Evolutionary conservation across 1,139 yeast genomes (phyloP).

Genomic region (Geotrichum candidum): DNA sequence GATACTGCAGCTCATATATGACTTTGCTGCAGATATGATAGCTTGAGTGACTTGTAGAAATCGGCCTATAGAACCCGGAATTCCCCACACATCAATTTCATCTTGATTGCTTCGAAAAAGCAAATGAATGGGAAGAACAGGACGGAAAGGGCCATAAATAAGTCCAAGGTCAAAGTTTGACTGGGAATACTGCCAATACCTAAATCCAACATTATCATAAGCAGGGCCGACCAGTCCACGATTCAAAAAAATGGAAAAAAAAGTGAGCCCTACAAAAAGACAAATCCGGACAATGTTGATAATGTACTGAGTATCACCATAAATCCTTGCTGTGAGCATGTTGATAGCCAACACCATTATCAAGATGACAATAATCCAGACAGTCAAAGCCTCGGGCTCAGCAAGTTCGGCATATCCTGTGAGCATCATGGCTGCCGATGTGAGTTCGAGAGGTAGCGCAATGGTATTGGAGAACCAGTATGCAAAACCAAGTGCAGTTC

Average conservation of each 20-base stretch:
- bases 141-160: constrained; percentile 68
- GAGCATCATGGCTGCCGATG: constrained; percentile 71
- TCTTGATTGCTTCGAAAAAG: constrained; percentile 43
- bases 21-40: constrained; percentile 58
- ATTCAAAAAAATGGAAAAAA: constrained; percentile 60
- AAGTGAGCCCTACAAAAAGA: constrained; percentile 49
- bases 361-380: constrained; percentile 64
- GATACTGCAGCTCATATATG: constrained; percentile 76
- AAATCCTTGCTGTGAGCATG: constrained; percentile 60
- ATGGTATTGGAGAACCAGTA: constrained; percentile 71
- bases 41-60: constrained; percentile 62
- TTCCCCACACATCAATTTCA: constrained; percentile 39
- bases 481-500: constrained; percentile 73
- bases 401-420: constrained; percentile 55
- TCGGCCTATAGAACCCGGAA: constrained; percentile 60
- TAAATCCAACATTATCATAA: constrained; percentile 49
- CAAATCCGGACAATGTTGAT: constrained; percentile 57
- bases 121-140: constrained; percentile 45
- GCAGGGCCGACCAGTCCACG: constrained; percentile 42
- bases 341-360: constrained; percentile 50
- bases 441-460: constrained; percentile 73
- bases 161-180: constrained; percentile 47
- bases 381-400: constrained; percentile 52
- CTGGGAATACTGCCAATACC: constrained; percentile 53
- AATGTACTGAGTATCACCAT: constrained; percentile 69